Evolutionary conservation across 1,139 yeast genomes (phyloP), one percentile per base, ranked within the genome.

Genomic region (Geotrichum klebahnii): DNA sequence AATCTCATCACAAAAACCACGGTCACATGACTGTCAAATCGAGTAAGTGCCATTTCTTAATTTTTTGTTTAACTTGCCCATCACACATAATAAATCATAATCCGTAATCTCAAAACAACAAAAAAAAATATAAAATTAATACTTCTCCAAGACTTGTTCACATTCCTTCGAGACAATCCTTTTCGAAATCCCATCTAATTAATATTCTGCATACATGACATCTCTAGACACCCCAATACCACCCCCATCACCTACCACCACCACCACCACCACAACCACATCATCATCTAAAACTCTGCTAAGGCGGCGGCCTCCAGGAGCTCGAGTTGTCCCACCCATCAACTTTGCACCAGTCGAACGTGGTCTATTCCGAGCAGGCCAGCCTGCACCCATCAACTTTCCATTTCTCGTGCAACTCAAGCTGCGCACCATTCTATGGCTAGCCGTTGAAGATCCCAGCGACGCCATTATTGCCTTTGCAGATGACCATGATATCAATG

Each of bases 261-360:
- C 29, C 6, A 26, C 29, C 6, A 10, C 10, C 9, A 8, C 29
- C 29, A 8, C 29, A 26, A 26, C 6, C 9, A 8, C 29, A 8
- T 8, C 29, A 6, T 26, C 29, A 8, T 8, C 29, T 26, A 26
- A 26, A 26, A 10, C 29, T 16, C 23, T 29, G 10, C 41, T 17
- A 26, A 6, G 29, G 12, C 50, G 50, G 12, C 44, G 39, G 28
- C 69, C 72, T 2, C 60, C 63, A 23, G 52, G 59, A 12, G 55
- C 56, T n/a, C 70, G 90, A 39, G 82, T 88, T 45, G 90, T 92
- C 3, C 97, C 98, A 2, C 98, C 98, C 1, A 70, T 89, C 56
- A 92, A 92, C 67, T 92, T 92, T 66, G 85, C 96, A 58, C 96
- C 97, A 1, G 97, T 92, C 12, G 97, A 92, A 63, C 76, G 82